Conservation (phyloP, 1,284 basidiomycete species). For the Moesziomyces globuligerus region DNA sequence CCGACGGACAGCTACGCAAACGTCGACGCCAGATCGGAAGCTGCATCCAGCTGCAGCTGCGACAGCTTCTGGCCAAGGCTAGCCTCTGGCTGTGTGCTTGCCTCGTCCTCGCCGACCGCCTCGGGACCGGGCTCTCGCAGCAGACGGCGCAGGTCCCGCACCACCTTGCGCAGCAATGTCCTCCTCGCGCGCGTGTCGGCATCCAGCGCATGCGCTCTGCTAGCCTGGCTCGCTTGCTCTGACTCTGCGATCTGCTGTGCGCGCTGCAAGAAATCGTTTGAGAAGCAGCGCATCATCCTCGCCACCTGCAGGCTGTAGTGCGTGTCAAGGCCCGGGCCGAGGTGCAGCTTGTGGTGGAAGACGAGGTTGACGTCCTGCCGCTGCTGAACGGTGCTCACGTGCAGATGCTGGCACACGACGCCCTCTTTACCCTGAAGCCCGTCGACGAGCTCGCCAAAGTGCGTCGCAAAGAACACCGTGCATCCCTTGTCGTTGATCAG, state of each 20-base stretch:
- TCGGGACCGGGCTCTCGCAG: background rate
- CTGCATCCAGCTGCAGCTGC: slow-evolving; percentile 11
- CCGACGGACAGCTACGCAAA: background rate
- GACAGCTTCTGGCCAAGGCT: slow-evolving; percentile 13
- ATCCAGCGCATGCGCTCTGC: background rate
- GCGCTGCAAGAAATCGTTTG: slow-evolving; percentile 13
- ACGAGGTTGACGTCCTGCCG: slow-evolving; percentile 20
- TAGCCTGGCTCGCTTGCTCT: slow-evolving; percentile 10
- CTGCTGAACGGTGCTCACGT: slow-evolving; percentile 19
- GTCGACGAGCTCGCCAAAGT: slow-evolving; percentile 62
- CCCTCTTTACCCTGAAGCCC: slow-evolving; percentile 31
- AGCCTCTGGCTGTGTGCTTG: background rate
- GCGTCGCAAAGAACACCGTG: slow-evolving; percentile 91
- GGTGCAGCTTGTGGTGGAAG: slow-evolving; percentile 39
- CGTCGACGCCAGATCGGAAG: slow-evolving; percentile 8
- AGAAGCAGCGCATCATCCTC: slow-evolving; percentile 44
- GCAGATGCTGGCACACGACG: slow-evolving; percentile 33
- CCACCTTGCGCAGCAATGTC: slow-evolving; percentile 15
- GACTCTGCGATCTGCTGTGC: slow-evolving; percentile 18
- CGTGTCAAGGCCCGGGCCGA: slow-evolving; percentile 25
- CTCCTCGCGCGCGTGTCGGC: slow-evolving; percentile 8
- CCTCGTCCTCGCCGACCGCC: background rate
- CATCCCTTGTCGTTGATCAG: slow-evolving; percentile 75
- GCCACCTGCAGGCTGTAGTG: slow-evolving; percentile 51
- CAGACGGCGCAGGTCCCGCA: slow-evolving; percentile 16